A percentile compares a stretch with the other conserved stretches of the same genome.
These are phyloP conservation scores for Lipomyces mesembrius DNA, from an alignment of 805 yeast genomes.

Conservation along the genomic window DNA sequence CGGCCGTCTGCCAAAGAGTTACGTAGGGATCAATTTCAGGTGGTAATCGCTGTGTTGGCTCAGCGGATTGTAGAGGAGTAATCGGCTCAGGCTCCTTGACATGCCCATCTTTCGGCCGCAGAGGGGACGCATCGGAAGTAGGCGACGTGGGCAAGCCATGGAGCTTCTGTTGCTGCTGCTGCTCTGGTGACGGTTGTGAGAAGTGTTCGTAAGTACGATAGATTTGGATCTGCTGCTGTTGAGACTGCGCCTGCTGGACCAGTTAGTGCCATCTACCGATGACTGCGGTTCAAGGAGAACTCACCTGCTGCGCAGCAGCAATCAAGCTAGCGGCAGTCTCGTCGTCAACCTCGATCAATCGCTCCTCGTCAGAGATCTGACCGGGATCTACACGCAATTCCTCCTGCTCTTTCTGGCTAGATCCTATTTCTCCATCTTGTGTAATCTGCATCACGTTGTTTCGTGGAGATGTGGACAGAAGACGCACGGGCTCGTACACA, in stretches of 20 bases:
- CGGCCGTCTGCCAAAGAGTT: constrained; percentile 1
- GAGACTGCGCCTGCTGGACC: not conserved
- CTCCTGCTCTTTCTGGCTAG: not conserved
- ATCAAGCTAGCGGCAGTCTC: constrained; percentile 32
- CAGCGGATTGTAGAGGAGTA: not conserved
- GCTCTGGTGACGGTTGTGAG: constrained; percentile 32
- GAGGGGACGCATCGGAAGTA: not conserved
- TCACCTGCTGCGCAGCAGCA: constrained; percentile 23
- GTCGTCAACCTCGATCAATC: constrained; percentile 34
- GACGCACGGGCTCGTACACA: constrained; percentile 3
- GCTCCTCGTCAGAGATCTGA: constrained; percentile 23
- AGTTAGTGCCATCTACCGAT: constrained; percentile 26
- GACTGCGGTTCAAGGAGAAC: constrained; percentile 20
- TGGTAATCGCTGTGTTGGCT: not conserved
- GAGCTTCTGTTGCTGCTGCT: not conserved
- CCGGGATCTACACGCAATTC: constrained; percentile 19
- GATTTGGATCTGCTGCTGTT: constrained; percentile 24
- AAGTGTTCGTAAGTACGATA: constrained; percentile 37
- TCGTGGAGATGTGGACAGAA: constrained; percentile 7
- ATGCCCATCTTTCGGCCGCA: not conserved
- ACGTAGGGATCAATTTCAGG: constrained; percentile 2
- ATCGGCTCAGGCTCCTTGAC: not conserved
- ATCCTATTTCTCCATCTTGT: constrained; percentile 6
- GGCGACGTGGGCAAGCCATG: not conserved
- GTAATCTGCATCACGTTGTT: constrained; percentile 9